Evolutionary conservation across 768 basidiomycete species (phyloP).

Genomic region (Suillus subaureus): DNA sequence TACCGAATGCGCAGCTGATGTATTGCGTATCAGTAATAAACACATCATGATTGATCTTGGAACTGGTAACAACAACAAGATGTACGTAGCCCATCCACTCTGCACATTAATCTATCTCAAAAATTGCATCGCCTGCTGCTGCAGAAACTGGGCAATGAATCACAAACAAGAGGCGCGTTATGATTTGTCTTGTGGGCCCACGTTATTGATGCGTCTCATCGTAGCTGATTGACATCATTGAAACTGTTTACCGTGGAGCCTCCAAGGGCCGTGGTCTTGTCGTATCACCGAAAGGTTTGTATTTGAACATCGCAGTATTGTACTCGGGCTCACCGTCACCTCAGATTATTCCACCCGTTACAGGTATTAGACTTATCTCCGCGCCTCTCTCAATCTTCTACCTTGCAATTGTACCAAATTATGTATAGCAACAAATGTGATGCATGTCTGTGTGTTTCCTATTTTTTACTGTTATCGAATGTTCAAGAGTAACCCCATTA

Average conservation of each 20-base stretch:
- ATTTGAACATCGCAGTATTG: neutral
- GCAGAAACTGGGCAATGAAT: conserved; percentile 97
- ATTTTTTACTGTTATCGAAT: neutral
- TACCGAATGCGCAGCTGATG: neutral
- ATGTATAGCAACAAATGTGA: neutral
- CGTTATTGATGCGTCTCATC: neutral
- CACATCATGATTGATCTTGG: conserved; percentile 99
- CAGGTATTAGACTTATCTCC: conserved; percentile 52
- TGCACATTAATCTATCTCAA: conserved; percentile 1
- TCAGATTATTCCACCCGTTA: conserved; percentile 83
- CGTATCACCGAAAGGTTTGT: conserved; percentile 89
- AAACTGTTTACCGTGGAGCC: conserved; percentile 97
- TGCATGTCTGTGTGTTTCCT: neutral
- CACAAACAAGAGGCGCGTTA: conserved; percentile 90
- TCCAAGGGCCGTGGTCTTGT: conserved; percentile 98
- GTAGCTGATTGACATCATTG: conserved; percentile 95
- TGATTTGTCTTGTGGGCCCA: neutral
- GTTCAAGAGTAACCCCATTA: neutral
- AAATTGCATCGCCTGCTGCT: neutral
- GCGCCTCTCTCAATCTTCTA: neutral
- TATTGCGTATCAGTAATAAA: conserved; percentile 67
- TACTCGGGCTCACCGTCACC: conserved; percentile 8
- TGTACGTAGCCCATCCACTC: conserved; percentile 54
- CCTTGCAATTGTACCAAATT: no score
- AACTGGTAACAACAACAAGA: conserved; percentile 99